Conservation (phyloP, 2,329 filamentous ascomycete genomes). For the Didymella keratinophila region DNA sequence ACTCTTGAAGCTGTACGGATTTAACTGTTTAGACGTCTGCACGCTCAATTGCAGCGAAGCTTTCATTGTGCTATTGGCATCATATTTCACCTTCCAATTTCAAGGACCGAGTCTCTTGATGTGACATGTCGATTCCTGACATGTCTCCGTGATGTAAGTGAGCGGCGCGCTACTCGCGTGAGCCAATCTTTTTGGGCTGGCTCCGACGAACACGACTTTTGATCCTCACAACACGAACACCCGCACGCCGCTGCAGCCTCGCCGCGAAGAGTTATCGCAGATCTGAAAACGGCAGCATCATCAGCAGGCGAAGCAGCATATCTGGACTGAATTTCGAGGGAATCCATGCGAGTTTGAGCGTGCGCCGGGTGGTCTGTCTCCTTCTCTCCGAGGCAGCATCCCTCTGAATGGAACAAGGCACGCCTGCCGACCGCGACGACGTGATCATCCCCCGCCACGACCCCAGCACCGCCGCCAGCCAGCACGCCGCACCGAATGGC, state of each 20-base stretch:
- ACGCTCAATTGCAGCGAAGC: too few relatives aligned
- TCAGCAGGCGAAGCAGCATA: conserved; percentile 21
- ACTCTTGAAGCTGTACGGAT: too few relatives aligned
- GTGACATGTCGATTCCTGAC: not conserved
- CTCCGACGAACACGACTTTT: conserved; percentile 24
- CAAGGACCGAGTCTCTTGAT: too few relatives aligned
- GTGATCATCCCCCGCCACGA: conserved; percentile 26
- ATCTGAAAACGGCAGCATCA: conserved; percentile 42
- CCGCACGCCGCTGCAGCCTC: conserved; percentile 26
- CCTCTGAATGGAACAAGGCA: conserved; percentile 44
- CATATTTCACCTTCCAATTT: too few relatives aligned
- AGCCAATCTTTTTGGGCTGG: conserved; percentile 13
- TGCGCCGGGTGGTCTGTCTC: conserved; percentile 45
- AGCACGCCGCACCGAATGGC: conserved; percentile 20
- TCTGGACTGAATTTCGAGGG: conserved; percentile 21
- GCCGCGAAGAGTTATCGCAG: conserved; percentile 35
- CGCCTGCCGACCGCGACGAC: conserved; percentile 42
- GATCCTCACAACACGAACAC: conserved; percentile 39
- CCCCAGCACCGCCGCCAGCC: conserved; percentile 28
- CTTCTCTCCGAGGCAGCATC: conserved; percentile 21
- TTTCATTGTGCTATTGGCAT: too few relatives aligned
- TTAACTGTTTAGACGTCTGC: too few relatives aligned
- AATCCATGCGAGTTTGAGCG: conserved; percentile 42
- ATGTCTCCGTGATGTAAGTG: not conserved
- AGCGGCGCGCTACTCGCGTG: conserved; percentile 12